phyloP scores from a whole-genome alignment of 345 rosid species.

The Leavenworthia alabamica region DNA sequence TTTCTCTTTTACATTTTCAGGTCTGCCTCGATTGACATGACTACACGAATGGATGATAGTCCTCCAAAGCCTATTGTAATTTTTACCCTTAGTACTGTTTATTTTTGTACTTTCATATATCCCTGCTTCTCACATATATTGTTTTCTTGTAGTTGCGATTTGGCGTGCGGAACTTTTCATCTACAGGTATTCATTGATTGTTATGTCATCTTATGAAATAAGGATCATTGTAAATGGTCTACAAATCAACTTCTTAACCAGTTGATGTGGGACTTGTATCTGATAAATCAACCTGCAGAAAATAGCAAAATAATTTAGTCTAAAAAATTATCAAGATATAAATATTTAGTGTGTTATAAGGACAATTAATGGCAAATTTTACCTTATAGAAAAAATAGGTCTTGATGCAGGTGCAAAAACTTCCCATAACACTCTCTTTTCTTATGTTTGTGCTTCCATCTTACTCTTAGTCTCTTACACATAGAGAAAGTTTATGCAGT shows the following conservation, averaged over 20 bases:
- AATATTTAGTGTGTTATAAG: not conserved
- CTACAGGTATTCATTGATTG: slow-evolving; percentile 52
- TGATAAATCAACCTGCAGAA: not conserved
- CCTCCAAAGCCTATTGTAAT: slow-evolving; percentile 48
- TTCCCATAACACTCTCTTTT: not conserved
- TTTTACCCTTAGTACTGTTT: not conserved
- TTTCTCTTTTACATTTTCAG: slow-evolving; percentile 33
- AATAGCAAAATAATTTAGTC: not conserved
- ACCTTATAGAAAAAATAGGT: not conserved
- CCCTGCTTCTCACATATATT: slow-evolving; percentile 5
- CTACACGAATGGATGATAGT: slow-evolving; percentile 34
- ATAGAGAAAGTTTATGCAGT: not conserved
- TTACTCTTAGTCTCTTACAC: not conserved
- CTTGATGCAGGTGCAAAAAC: not conserved
- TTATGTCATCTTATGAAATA: slow-evolving; percentile 11
- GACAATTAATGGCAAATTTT: not conserved
- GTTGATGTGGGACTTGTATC: not conserved
- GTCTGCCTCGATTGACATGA: slow-evolving; percentile 33
- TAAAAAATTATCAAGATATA: not conserved
- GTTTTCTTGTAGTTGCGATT: slow-evolving; percentile 47
- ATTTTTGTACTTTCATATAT: not conserved
- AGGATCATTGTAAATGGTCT: not conserved
- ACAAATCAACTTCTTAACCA: not conserved
- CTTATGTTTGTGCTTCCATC: slow-evolving; percentile 3
- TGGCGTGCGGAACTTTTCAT: slow-evolving; percentile 60